phyloP scores from a whole-genome alignment of 176 grass and related monocot genomes.

The Puya raimondii region DNA sequence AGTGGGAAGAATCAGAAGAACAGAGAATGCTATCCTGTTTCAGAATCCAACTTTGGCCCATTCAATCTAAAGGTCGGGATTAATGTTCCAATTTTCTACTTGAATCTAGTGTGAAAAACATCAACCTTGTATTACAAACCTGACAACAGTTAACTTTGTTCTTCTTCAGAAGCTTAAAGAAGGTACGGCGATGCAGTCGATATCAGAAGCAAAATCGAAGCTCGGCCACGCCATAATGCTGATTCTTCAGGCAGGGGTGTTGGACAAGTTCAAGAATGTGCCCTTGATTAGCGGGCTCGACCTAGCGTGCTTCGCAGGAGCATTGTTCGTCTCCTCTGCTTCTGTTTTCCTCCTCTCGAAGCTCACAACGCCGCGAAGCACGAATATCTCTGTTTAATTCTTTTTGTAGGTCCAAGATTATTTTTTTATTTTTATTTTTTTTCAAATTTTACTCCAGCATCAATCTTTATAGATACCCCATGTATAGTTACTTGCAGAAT shows the following conservation, averaged over 20 bases:
- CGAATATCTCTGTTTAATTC: not conserved
- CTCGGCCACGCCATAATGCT: slow-evolving; percentile 62
- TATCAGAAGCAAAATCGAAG: slow-evolving; percentile 65
- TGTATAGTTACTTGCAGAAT: too few species aligned
- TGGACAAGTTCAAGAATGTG: slow-evolving; percentile 80
- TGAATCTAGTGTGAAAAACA: too few species aligned
- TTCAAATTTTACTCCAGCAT: too few species aligned
- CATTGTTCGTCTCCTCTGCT: slow-evolving; percentile 61
- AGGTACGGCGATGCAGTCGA: slow-evolving; percentile 36
- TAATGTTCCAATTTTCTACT: not conserved
- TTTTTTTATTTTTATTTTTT: too few species aligned
- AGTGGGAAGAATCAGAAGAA: slow-evolving; percentile 18
- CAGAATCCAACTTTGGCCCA: slow-evolving; percentile 29
- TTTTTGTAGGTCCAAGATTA: too few species aligned
- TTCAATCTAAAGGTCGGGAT: slow-evolving; percentile 47
- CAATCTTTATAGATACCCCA: too few species aligned
- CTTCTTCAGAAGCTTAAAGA: slow-evolving; percentile 57
- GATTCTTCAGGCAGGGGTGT: slow-evolving; percentile 58
- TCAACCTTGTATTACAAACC: not conserved
- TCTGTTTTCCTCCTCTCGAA: slow-evolving; percentile 65
- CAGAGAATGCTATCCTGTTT: slow-evolving; percentile 11
- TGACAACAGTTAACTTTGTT: not conserved
- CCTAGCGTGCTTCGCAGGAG: slow-evolving; percentile 67
- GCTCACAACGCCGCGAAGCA: slow-evolving; percentile 14
- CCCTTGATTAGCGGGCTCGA: slow-evolving; percentile 45